Base-by-base conservation (phyloP, 129 eudicot genomes). In the Logfia minima region DNA sequence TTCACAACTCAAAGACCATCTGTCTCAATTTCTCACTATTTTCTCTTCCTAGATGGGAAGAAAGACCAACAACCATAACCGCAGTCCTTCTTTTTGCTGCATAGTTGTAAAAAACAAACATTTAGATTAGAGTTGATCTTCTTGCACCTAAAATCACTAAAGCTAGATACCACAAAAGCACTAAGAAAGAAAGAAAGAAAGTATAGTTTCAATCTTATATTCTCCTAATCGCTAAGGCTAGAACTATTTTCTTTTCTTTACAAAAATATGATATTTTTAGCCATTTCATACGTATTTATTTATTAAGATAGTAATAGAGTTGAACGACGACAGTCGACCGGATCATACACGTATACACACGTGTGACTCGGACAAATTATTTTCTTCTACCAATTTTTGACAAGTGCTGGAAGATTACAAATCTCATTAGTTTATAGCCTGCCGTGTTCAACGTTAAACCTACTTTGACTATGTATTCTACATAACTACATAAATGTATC, bases 1-100 rank as follows among this genome's bases (percentile, higher is more conserved):
- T 52, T 32, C 23, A 29, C 64, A 71, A 58, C 55, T 9, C 43
- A 6, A 24, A 8, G 18, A 11, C 16, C 26, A 1, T 24, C 26
- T 1, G 16, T 60, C 17, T 76, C 58, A 75, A 78, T 52, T 72
- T 82, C 2, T 26, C 29, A 75, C 63, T 69, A 77, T 79, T 72
- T 87, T 69, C 68, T 82, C 51, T 85, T 82, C 68, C 65, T 87
- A 26, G 76, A 68, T 5, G 60, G 59, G 61, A 79, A 83, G 66
- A 82, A 82, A 9, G 82, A 71, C 84, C 86, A 85, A 43, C 88
- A 87, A 26, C 85, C 83, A 3, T 67, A 28, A 59, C 70, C 23
- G 24, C 80, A 85, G 16, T 82, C 84, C 13, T 51, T 80, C 17
- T 80, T 68, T 32, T 66, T 82, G 86, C 96, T 92, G 85, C 85